Evolutionary conservation across 2,329 filamentous ascomycete species (phyloP).

Genomic region (Plectosphaerella plurivora): DNA sequence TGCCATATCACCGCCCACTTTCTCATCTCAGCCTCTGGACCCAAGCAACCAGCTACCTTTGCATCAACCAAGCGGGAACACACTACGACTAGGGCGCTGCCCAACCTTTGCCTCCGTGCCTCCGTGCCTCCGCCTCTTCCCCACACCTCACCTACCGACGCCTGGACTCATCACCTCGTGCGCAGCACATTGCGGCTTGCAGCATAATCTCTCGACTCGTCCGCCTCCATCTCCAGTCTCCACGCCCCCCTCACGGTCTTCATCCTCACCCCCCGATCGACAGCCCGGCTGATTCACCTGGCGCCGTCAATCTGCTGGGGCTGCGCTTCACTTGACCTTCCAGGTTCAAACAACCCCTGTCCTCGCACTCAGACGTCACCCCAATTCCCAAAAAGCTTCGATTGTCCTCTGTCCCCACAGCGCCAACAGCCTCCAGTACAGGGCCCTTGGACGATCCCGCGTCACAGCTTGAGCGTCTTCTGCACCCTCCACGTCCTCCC

Average conservation of each 20-base stretch:
- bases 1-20: too few relatives aligned
- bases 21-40: too few relatives aligned
- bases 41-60: too few relatives aligned
- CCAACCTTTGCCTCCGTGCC: too few relatives aligned
- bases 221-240: not conserved
- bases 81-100: too few relatives aligned
- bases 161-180: too few relatives aligned
- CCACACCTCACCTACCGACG: too few relatives aligned
- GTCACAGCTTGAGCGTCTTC: not conserved
- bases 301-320: not conserved
- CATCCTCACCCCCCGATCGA: not conserved
- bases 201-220: not conserved
- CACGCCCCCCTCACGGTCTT: not conserved
- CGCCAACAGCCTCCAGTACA: too few relatives aligned
- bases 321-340: not conserved
- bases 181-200: too few relatives aligned
- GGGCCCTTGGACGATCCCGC: not conserved
- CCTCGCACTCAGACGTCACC: not conserved
- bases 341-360: not conserved
- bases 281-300: not conserved
- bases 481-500: not conserved
- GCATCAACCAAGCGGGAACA: too few relatives aligned
- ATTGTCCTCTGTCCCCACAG: not conserved
- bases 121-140: too few relatives aligned
- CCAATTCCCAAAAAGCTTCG: not conserved